A percentile compares a stretch with the other conserved stretches of the same genome.
Evolutionary conservation across 305 asterid genomes (phyloP).

Genomic region (Solanum hybrid): DNA sequence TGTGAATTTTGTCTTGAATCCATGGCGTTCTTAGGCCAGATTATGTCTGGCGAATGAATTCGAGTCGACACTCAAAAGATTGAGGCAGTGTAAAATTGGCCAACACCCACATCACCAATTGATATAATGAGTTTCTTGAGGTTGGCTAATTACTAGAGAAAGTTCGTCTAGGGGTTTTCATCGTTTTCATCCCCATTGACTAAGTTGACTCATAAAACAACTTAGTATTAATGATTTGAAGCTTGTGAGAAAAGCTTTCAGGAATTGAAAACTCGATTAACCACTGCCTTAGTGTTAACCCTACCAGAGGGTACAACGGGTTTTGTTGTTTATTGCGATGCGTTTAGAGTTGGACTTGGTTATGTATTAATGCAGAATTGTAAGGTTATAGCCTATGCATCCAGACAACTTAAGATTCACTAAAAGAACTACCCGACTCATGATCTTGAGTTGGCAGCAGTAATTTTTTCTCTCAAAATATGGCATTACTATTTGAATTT

Average conservation of each 20-base stretch:
- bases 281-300: background rate
- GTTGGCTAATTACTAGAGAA: background rate
- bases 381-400: background rate
- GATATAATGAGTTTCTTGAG: background rate
- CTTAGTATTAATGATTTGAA: no score
- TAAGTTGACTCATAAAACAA: background rate
- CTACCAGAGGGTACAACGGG: background rate
- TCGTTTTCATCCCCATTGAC: background rate
- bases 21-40: background rate
- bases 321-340: background rate
- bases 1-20: background rate
- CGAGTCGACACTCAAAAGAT: background rate
- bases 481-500: background rate
- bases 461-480: background rate
- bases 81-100: no score
- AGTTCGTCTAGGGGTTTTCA: background rate
- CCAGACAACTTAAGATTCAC: background rate
- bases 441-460: background rate
- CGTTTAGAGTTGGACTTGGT: background rate
- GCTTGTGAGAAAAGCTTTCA: background rate
- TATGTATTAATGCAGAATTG: background rate
- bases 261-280: background rate
- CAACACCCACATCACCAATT: background rate
- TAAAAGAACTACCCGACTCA: background rate
- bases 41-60: background rate